A percentile compares a stretch with the other conserved stretches of the same genome.
Evolutionary conservation across 768 basidiomycete genomes (phyloP).

Genomic region (Sistotremastrum niveocremeum): DNA sequence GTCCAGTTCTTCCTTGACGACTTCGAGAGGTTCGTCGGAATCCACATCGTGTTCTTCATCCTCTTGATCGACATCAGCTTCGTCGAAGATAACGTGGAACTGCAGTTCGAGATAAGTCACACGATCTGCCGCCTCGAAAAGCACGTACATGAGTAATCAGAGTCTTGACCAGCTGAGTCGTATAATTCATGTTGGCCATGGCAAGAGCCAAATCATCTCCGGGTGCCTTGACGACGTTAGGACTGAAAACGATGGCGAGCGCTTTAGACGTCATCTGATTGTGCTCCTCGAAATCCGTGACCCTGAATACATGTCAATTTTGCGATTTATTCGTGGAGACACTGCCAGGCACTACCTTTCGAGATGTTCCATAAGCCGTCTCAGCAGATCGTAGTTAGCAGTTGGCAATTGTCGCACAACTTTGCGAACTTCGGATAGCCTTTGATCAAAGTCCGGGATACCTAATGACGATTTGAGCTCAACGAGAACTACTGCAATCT

Average conservation of each 20-base stretch:
- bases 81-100: conserved; percentile 55
- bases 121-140: background rate
- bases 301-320: conserved; percentile 26
- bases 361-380: conserved; percentile 70
- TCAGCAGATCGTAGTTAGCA: conserved; percentile 66
- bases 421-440: conserved; percentile 46
- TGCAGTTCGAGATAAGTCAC: conserved; percentile 19
- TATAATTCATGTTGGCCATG: conserved; percentile 66
- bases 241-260: conserved; percentile 76
- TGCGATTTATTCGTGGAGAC: background rate
- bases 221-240: conserved; percentile 63
- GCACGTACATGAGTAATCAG: conserved; percentile 60
- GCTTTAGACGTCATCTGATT: conserved; percentile 87
- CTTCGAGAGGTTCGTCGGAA: background rate
- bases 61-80: conserved; percentile 32
- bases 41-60: conserved; percentile 25
- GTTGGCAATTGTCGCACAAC: conserved; percentile 60
- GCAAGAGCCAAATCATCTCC: conserved; percentile 69
- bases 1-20: background rate
- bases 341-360: conserved; percentile 37
- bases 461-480: conserved; percentile 28
- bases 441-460: conserved; percentile 53
- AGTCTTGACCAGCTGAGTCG: conserved; percentile 62
- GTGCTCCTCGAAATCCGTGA: conserved; percentile 78
- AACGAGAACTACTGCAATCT: background rate